A percentile compares a stretch with the other conserved stretches of the same genome.
Evolutionary conservation across 306 rosid species (phyloP).

Genomic region (Dryas alaskensis): DNA sequence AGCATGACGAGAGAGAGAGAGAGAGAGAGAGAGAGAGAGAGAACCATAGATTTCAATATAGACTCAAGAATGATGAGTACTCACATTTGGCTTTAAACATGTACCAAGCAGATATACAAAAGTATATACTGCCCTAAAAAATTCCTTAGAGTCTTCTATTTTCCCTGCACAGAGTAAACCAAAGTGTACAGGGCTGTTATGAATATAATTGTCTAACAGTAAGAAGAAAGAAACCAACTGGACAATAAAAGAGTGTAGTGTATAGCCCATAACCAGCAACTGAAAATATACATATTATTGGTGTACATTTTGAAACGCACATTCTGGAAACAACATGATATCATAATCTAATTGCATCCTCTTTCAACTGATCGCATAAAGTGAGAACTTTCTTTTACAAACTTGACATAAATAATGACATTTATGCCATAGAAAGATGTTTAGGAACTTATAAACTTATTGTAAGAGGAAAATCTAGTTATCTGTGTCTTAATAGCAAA

Average conservation of each 20-base stretch:
- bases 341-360: not conserved
- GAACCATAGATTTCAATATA: not conserved
- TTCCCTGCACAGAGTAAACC: slow-evolving; percentile 54
- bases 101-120: slow-evolving; percentile 79
- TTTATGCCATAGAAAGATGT: not conserved
- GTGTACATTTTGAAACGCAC: not conserved
- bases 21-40: not conserved
- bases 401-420: not conserved
- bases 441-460: not conserved
- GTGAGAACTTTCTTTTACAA: not conserved
- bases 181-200: slow-evolving; percentile 2
- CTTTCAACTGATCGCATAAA: not conserved
- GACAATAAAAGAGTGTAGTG: too few species aligned
- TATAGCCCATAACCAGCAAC: too few species aligned
- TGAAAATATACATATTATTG: too few species aligned
- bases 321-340: not conserved
- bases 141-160: slow-evolving; percentile 64
- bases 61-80: slow-evolving; percentile 28
- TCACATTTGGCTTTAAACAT: slow-evolving; percentile 85
- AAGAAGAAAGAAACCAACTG: not conserved
- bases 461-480: not conserved
- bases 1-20: too few species aligned
- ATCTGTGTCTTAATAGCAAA: not conserved
- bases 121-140: slow-evolving; percentile 54
- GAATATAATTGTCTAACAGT: not conserved